Conservation (phyloP, 768 basidiomycete genomes). For the Kwoniella dendrophila region DNA sequence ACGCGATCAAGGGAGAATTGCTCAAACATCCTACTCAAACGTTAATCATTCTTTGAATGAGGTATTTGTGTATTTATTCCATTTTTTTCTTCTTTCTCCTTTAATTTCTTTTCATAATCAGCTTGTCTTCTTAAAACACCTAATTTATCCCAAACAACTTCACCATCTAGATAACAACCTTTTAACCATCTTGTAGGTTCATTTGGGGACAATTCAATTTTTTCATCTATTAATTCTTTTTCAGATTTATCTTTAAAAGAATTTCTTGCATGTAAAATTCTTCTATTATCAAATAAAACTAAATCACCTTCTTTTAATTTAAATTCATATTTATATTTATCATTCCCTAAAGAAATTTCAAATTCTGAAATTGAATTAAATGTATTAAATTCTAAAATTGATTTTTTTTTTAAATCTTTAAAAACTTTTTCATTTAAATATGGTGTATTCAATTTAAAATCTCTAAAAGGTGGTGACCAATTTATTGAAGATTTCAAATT, state of each 20-base stretch:
- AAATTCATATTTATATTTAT: constrained; percentile 64
- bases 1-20: too few relatives aligned
- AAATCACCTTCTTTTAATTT: constrained; percentile 79
- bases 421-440: constrained; percentile 12
- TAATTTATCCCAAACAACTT: constrained; percentile 63
- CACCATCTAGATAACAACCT: constrained; percentile 64
- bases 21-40: too few relatives aligned
- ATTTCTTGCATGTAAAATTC: constrained; percentile 83
- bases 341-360: constrained; percentile 63
- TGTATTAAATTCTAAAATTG: constrained; percentile 14
- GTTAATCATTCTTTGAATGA: background rate
- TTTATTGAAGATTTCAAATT: constrained; percentile 63
- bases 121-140: constrained; percentile 24
- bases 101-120: background rate
- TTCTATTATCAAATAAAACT: constrained; percentile 87
- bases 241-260: constrained; percentile 64
- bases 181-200: constrained; percentile 81
- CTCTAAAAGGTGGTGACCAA: constrained; percentile 95
- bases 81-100: background rate
- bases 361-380: constrained; percentile 65
- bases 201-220: constrained; percentile 38
- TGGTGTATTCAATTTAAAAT: constrained; percentile 58
- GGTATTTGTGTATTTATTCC: background rate
- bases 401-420: constrained; percentile 53
- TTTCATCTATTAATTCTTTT: constrained; percentile 44